These are phyloP conservation scores for Aspergillus chevalieri DNA, from an alignment of 2,329 filamentous ascomycete genomes.

Conservation along the genomic window DNA sequence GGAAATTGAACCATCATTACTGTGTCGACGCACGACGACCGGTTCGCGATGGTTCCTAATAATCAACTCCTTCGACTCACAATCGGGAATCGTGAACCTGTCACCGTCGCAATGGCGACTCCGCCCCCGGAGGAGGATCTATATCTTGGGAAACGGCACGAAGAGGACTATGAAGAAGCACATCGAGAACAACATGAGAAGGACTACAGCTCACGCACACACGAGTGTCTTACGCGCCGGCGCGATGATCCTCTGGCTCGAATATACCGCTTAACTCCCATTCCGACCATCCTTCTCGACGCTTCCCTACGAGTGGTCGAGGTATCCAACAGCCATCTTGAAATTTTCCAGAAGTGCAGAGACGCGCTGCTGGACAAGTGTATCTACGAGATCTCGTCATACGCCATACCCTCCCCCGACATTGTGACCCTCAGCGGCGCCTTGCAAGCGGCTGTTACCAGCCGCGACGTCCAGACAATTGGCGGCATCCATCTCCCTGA, in stretches of 20 bases:
- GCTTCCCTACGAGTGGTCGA: slow-evolving; percentile 31
- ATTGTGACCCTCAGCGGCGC: slow-evolving; percentile 31
- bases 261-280: slow-evolving; percentile 27
- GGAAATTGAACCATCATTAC: neutral
- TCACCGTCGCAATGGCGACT: slow-evolving; percentile 16
- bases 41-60: slow-evolving; percentile 1
- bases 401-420: slow-evolving; percentile 29
- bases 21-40: neutral
- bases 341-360: slow-evolving; percentile 26
- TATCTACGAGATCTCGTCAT: slow-evolving; percentile 36
- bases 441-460: slow-evolving; percentile 32
- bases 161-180: neutral
- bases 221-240: neutral
- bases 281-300: slow-evolving; percentile 36
- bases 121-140: slow-evolving; percentile 20
- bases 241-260: slow-evolving; percentile 11
- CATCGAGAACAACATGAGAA: neutral
- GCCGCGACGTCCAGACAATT: slow-evolving; percentile 29
- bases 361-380: slow-evolving; percentile 31
- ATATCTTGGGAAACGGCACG: neutral
- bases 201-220: neutral
- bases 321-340: slow-evolving; percentile 41
- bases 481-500: slow-evolving; percentile 21
- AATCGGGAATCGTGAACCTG: slow-evolving; percentile 13
- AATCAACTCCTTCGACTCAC: slow-evolving; percentile 18